Percentiles rank a stretch among this genome's conserved stretches.
These are phyloP conservation scores for Phytophthora podocarpi DNA, from an alignment of 352 stramenopile genomes.

Conservation along the genomic window DNA sequence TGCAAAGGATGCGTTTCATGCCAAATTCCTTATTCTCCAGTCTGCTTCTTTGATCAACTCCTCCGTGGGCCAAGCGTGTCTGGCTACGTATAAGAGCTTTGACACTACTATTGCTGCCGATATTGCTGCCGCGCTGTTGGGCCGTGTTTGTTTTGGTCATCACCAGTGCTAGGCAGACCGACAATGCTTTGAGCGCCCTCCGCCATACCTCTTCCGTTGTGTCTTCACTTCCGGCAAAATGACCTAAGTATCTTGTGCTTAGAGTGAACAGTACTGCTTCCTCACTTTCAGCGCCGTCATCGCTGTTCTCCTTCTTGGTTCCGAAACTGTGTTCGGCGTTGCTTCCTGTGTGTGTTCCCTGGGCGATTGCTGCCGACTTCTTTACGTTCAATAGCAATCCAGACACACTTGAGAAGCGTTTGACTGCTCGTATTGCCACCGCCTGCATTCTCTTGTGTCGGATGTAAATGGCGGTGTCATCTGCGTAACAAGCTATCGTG, in stretches of 20 bases:
- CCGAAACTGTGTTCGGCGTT: not conserved
- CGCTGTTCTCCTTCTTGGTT: not conserved
- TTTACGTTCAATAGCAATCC: not conserved
- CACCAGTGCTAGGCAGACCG: not conserved
- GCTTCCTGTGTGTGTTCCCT: no score
- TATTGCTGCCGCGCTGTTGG: not conserved
- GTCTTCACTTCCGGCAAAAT: not conserved
- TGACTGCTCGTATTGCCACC: not conserved
- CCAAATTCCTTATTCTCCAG: not conserved
- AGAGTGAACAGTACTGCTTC: no score
- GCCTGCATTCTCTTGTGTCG: not conserved
- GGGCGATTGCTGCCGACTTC: not conserved
- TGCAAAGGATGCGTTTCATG: not conserved
- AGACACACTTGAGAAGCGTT: not conserved
- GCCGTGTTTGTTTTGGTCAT: conserved; percentile 1
- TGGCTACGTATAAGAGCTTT: not conserved
- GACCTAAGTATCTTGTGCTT: not conserved
- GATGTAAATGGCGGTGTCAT: conserved; percentile 6
- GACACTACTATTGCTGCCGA: not conserved
- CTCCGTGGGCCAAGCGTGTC: conserved; percentile 6
- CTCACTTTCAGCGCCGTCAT: no score
- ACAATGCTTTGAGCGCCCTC: not conserved
- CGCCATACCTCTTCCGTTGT: not conserved
- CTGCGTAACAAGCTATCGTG: no score
- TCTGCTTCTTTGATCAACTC: not conserved